Evolutionary conservation across 306 rosid genomes (phyloP).

Genomic region (Nissolia schottii): DNA sequence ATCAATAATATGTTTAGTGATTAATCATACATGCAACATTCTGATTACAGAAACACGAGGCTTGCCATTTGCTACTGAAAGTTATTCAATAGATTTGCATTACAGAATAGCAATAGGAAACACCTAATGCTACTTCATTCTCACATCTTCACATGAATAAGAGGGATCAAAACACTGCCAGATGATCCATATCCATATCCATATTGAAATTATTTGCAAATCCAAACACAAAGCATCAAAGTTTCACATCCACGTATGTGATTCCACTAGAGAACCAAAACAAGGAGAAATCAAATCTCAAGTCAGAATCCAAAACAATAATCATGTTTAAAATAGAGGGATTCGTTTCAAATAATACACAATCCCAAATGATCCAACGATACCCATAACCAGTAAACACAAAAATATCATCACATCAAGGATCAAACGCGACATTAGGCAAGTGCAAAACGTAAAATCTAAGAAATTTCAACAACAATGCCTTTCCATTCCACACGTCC

Average conservation of each 20-base stretch:
- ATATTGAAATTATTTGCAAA: conserved; percentile 4
- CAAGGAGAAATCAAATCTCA: conserved; percentile 2
- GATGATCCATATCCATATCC: background rate
- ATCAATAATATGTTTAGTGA: background rate
- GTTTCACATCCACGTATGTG: conserved; percentile 1
- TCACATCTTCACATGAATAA: background rate
- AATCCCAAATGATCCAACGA: conserved; percentile 11
- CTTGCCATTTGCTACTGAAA: background rate
- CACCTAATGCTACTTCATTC: background rate
- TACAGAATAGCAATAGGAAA: background rate
- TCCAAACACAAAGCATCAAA: background rate
- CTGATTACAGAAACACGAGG: background rate
- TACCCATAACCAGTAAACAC: background rate
- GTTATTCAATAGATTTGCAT: background rate
- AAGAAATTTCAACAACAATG: background rate
- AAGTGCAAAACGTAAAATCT: conserved; percentile 3
- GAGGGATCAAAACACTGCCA: background rate
- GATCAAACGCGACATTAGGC: background rate
- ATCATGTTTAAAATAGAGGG: background rate
- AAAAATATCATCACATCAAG: background rate
- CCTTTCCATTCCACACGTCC: background rate
- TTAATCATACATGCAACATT: background rate
- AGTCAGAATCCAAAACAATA: background rate
- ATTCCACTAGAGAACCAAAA: background rate
- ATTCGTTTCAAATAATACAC: background rate